phyloP scores from a whole-genome alignment of 2,329 filamentous ascomycete species.

The Penicillium sp. region DNA sequence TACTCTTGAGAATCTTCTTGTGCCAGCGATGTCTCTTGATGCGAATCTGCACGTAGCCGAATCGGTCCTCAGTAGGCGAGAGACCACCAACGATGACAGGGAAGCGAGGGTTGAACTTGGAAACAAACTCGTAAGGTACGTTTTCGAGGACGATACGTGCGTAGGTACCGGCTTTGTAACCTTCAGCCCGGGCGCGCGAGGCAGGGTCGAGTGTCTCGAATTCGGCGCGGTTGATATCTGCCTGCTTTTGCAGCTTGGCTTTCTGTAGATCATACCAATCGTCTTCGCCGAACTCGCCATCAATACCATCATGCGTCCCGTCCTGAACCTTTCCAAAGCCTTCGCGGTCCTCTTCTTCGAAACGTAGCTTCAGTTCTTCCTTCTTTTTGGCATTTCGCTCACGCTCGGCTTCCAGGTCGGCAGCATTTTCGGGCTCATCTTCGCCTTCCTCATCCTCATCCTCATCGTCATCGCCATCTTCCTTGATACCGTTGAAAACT shows the following conservation, averaged over 20 bases:
- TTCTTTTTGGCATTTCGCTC: slow-evolving; percentile 88
- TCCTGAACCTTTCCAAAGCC: slow-evolving; percentile 85
- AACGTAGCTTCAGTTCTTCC: slow-evolving; percentile 89
- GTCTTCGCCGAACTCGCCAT: slow-evolving; percentile 85
- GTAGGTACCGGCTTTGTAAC: slow-evolving; percentile 88
- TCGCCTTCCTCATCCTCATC: slow-evolving; percentile 59
- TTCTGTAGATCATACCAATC: slow-evolving; percentile 99
- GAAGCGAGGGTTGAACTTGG: slow-evolving; percentile 74
- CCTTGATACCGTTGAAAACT: slow-evolving; percentile 42
- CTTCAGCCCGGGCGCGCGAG: slow-evolving; percentile 81
- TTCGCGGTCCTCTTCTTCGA: slow-evolving; percentile 97
- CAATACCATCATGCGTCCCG: slow-evolving; percentile 66
- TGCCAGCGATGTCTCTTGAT: slow-evolving; percentile 99
- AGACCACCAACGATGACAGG: slow-evolving; percentile 91
- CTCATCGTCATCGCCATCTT: slow-evolving; percentile 39
- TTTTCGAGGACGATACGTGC: slow-evolving; percentile 85
- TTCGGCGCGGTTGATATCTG: slow-evolving; percentile 94
- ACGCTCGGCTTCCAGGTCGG: slow-evolving; percentile 79
- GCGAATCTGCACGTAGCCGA: slow-evolving; percentile 90
- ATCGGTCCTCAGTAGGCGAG: slow-evolving; percentile 88
- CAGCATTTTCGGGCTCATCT: slow-evolving; percentile 33
- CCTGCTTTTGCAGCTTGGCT: slow-evolving; percentile 88
- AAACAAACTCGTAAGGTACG: slow-evolving; percentile 87
- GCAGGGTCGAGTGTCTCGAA: slow-evolving; percentile 83
- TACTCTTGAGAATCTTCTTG: slow-evolving; percentile 98